Conservation (phyloP, 306 rosid genomes). For the Arachis hypogaea region DNA sequence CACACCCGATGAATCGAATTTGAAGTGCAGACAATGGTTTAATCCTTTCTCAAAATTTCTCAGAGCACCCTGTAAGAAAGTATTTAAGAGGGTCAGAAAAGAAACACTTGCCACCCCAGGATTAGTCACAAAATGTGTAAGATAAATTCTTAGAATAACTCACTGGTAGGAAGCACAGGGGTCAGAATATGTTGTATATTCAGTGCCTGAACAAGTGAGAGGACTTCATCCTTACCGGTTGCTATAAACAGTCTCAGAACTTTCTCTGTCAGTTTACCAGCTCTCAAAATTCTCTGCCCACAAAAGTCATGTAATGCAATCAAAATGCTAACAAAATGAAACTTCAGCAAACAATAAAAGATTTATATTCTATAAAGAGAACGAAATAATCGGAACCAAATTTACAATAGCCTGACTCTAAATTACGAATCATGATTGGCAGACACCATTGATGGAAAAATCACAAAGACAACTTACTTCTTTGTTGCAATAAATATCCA, state of each 20-base stretch:
- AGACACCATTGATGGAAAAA: slow-evolving; percentile 8
- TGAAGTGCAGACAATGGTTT: slow-evolving; percentile 39
- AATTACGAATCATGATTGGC: background rate
- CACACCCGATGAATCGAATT: slow-evolving; percentile 35
- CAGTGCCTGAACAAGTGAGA: slow-evolving; percentile 71
- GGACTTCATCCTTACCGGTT: slow-evolving; percentile 87
- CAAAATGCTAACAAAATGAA: slow-evolving; percentile 32
- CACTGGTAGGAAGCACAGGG: slow-evolving; percentile 98
- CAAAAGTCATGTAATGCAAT: slow-evolving; percentile 19
- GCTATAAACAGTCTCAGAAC: slow-evolving; percentile 79
- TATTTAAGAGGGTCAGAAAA: slow-evolving; percentile 40
- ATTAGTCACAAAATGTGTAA: slow-evolving; percentile 20
- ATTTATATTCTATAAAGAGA: background rate
- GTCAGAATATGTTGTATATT: slow-evolving; percentile 69
- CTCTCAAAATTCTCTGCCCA: slow-evolving; percentile 78
- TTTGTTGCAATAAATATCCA: slow-evolving; percentile 17
- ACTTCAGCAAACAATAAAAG: slow-evolving; percentile 18
- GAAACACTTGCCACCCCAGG: slow-evolving; percentile 11
- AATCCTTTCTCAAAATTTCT: slow-evolving; percentile 54
- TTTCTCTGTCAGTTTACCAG: slow-evolving; percentile 91
- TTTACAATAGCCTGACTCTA: slow-evolving; percentile 15
- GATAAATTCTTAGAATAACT: slow-evolving; percentile 41
- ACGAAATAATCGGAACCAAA: slow-evolving; percentile 22
- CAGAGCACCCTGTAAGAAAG: slow-evolving; percentile 79
- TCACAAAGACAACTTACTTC: background rate